Evolutionary conservation across 2,329 filamentous ascomycete species (phyloP).

Genomic region (Colletotrichum tofieldiae): DNA sequence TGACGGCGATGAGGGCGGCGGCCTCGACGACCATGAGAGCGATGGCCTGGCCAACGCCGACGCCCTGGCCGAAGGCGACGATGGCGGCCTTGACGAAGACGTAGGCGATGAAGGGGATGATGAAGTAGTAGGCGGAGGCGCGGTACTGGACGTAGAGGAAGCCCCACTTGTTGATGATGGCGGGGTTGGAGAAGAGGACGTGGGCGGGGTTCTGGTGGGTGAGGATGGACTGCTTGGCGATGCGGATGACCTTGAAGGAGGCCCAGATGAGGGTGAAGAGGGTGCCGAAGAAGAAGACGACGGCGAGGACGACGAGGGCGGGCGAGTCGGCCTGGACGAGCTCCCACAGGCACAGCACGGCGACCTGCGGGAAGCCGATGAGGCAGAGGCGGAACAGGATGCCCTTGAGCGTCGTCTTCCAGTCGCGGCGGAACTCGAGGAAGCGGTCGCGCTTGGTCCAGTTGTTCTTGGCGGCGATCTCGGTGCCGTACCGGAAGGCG

Average conservation of each 20-base stretch:
- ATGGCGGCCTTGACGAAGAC: slow-evolving; percentile 90
- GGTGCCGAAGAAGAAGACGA: slow-evolving; percentile 91
- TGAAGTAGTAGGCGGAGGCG: slow-evolving; percentile 95
- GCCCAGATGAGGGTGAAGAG: slow-evolving; percentile 86
- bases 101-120: slow-evolving; percentile 84
- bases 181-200: slow-evolving; percentile 94
- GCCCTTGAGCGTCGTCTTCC: slow-evolving; percentile 93
- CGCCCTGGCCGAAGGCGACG: slow-evolving; percentile 83
- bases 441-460: slow-evolving; percentile 91
- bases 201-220: slow-evolving; percentile 98
- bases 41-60: slow-evolving; percentile 83
- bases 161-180: slow-evolving; percentile 96
- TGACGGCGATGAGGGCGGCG: slow-evolving; percentile 81
- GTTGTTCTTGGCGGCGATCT: slow-evolving; percentile 80
- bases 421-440: slow-evolving; percentile 93
- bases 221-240: slow-evolving; percentile 88
- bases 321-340: slow-evolving; percentile 88
- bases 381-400: slow-evolving; percentile 92
- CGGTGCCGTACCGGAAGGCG: slow-evolving; percentile 85
- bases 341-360: slow-evolving; percentile 93
- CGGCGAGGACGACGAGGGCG: slow-evolving; percentile 87
- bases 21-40: slow-evolving; percentile 89
- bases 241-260: slow-evolving; percentile 88
- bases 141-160: slow-evolving; percentile 98
- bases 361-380: slow-evolving; percentile 93